phyloP scores from a whole-genome alignment of 148 eudicot species.

The Vaccinium vitisidaea region DNA sequence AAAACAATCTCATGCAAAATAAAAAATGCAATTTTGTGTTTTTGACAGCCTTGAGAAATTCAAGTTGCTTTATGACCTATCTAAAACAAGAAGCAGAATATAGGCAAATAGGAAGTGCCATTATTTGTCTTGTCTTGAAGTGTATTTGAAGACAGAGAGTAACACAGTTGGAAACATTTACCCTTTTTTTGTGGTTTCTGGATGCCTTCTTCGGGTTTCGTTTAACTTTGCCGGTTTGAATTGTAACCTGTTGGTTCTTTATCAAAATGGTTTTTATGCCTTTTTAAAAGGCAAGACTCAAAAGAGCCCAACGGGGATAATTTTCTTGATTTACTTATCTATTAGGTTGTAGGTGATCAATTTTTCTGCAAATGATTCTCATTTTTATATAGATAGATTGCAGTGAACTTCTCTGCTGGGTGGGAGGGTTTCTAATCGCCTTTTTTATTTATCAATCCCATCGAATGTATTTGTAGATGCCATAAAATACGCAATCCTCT shows the following conservation, averaged over 20 bases:
- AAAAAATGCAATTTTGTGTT: not conserved
- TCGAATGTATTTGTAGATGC: constrained; percentile 93
- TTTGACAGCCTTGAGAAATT: not conserved
- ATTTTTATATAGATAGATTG: constrained; percentile 11
- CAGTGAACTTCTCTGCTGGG: constrained; percentile 40
- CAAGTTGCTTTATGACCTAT: not conserved
- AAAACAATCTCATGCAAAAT: not conserved
- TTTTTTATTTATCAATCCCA: constrained; percentile 90
- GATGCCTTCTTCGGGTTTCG: not conserved
- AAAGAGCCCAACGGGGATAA: not conserved
- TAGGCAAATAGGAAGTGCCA: not conserved
- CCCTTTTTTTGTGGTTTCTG: not conserved
- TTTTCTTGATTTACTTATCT: not conserved
- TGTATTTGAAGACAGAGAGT: not conserved
- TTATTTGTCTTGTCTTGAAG: not conserved
- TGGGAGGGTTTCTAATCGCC: constrained; percentile 84
- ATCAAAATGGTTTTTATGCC: not conserved
- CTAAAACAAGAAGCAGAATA: too few relatives aligned
- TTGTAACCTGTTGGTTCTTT: not conserved
- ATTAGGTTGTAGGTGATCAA: not conserved
- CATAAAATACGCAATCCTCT: constrained; percentile 79
- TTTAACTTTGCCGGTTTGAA: not conserved
- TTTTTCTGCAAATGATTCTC: not conserved
- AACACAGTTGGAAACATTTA: not conserved
- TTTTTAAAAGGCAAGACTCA: not conserved